Base-by-base conservation (phyloP, 2,329 filamentous ascomycete genomes). In the Fusarium transvaalense region DNA sequence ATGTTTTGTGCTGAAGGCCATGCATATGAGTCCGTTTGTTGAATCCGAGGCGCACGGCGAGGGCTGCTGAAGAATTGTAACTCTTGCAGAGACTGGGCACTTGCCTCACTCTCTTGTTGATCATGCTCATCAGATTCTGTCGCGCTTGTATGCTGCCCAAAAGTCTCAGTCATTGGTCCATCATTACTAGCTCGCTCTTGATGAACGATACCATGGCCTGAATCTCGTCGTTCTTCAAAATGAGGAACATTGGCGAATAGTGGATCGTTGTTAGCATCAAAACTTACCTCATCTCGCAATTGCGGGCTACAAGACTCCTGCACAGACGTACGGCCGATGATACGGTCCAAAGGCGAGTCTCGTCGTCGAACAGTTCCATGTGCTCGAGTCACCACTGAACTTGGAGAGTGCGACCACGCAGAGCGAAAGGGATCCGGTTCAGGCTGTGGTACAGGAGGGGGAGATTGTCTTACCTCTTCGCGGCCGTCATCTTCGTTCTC, bases 231-330 rank as follows among this genome's bases (percentile, higher is more conserved):
- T 4, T 50, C 61, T 6, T 53, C 42, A 1, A 37, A 13, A 5
- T 57, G 63, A 15, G 68, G 61, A n/a, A 73, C 54, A 7, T 70
- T 61, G 2, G 65, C 51, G 50, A 66, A 73, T 27, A 73, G 32
- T 1, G 61, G 51, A 37, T 73, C 71, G 2, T 42, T 35, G 7
- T 55, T 62, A 23, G 66, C 66, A 35, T 68, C 56, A 35, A 68
- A 71, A 58, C 51, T 69, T 35, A 39, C 45, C 38, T 39, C 31
- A 19, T 68, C 48, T 41, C 64, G 53, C 21, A 38, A 35, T 17
- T 41, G 51, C 14, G 41, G 48, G 29, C 29, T 37, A 17, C 3
- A 21, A 27, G 19, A 21, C 13, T 45, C 27, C 6, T 35, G n/a
- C 38, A 32, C 13, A 27, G 39, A 17, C 13, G 34, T 21, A 10